A percentile compares a stretch with the other conserved stretches of the same genome.
Evolutionary conservation across 805 yeast genomes (phyloP).

Genomic region (Pichia nanzhaoensis): DNA sequence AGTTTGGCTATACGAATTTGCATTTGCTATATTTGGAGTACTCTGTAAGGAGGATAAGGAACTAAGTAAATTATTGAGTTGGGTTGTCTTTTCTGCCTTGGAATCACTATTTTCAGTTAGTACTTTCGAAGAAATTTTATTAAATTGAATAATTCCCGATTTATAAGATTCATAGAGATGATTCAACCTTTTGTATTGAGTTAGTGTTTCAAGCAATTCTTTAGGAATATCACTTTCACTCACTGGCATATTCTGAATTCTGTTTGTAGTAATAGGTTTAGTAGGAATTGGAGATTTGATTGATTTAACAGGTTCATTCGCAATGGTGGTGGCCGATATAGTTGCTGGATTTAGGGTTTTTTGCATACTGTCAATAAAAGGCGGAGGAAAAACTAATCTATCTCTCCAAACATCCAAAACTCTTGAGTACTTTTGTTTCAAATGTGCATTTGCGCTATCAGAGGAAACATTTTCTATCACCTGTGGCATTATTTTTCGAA

Average conservation of each 20-base stretch:
- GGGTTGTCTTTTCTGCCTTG: neutral
- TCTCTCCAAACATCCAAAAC: constrained; percentile 54
- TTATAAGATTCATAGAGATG: constrained; percentile 4
- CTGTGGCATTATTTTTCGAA: constrained; percentile 42
- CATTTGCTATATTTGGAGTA: neutral
- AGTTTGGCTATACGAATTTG: too few relatives aligned
- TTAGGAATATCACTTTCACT: neutral
- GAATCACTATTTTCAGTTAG: neutral
- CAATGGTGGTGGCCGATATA: neutral
- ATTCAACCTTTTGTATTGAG: constrained; percentile 6
- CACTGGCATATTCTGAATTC: neutral
- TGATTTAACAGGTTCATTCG: neutral
- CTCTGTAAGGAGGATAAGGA: constrained; percentile 7
- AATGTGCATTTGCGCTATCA: constrained; percentile 20
- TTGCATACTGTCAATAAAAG: constrained; percentile 16
- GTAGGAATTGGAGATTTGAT: neutral
- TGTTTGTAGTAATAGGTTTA: too few relatives aligned
- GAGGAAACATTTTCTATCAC: constrained; percentile 30
- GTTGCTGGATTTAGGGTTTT: neutral
- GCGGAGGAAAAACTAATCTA: constrained; percentile 37
- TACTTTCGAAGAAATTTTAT: neutral
- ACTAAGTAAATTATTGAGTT: constrained; percentile 3
- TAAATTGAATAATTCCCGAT: constrained; percentile 26
- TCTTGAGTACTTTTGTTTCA: constrained; percentile 39
- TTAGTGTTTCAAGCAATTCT: constrained; percentile 5